Evolutionary conservation across 306 rosid genomes (phyloP).

Genomic region (Fagus sylvatica): DNA sequence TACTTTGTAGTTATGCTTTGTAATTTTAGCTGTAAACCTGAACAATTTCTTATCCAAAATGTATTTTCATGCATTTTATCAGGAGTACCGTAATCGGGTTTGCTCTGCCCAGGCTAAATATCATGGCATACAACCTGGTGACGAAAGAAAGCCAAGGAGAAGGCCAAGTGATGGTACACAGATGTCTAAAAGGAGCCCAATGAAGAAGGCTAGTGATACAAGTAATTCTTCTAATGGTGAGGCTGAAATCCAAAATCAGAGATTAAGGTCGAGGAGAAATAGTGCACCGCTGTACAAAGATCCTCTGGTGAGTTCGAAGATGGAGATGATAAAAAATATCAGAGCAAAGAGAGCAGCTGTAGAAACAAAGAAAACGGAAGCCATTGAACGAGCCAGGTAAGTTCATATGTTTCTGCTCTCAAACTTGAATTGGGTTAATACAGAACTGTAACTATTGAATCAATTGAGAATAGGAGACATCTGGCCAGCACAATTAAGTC

Average conservation of each 20-base stretch:
- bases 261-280: slow-evolving; percentile 40
- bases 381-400: slow-evolving; percentile 85
- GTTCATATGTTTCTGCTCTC: slow-evolving; percentile 3
- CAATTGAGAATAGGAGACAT: background rate
- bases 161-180: slow-evolving; percentile 45
- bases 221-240: slow-evolving; percentile 24
- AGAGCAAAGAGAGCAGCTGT: slow-evolving; percentile 77
- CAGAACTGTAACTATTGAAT: background rate
- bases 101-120: slow-evolving; percentile 66
- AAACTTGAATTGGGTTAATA: background rate
- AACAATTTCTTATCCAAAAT: background rate
- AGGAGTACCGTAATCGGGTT: slow-evolving; percentile 83
- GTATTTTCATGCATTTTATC: slow-evolving; percentile 8
- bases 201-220: slow-evolving; percentile 30
- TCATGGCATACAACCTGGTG: slow-evolving; percentile 55
- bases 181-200: slow-evolving; percentile 41
- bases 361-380: slow-evolving; percentile 65
- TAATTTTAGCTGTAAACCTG: background rate
- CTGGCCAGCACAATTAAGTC: background rate
- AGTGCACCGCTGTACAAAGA: slow-evolving; percentile 73
- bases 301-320: slow-evolving; percentile 81
- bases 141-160: slow-evolving; percentile 61
- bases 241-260: slow-evolving; percentile 30
- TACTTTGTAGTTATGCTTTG: background rate
- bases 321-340: slow-evolving; percentile 83